Base-by-base conservation (phyloP, 495 filamentous ascomycete genomes). In the Aspergillus cristatus region DNA sequence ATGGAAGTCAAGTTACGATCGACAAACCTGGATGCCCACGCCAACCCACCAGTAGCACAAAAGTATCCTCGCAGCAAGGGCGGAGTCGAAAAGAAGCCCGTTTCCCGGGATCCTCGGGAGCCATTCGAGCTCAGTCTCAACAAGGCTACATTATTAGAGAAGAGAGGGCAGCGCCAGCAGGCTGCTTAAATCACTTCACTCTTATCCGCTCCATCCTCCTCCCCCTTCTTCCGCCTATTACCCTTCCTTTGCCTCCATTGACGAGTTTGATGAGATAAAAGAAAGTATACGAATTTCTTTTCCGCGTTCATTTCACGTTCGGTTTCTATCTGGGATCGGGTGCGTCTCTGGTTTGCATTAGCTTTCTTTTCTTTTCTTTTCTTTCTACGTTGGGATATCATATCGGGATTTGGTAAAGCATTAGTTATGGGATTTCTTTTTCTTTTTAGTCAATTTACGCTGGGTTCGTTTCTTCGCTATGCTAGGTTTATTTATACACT, bases 61-160 rank as follows among this genome's bases (percentile, higher is more conserved):
- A 57, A 76, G 58, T 59, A 68, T 50, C 65, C 66, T 20, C 67
- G 70, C 33, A 64, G 63, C 24, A 67, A 58, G 31, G 90, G 86
- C 1, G 93, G 90, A 49, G 84, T 85, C 8, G 84, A 90, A n/a
- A 79, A 79, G 57, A 75, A 80, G 48, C 79, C 83, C 47, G 84
- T 85, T 8, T 72, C 69, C 13, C 65, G 71, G 41, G 72, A 75
- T 38, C 70, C 77, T 34, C 80, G 78, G 25, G 61, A 66, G 14
- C 78, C 82, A 1, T 98, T 98, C 47, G 91, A 98, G 59, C 71
- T 98, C 20, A 95, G 77, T 54, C 65, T 98, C 12, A 84, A 94
- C 41, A 86, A 87, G 40, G 81, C 93, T 3, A 95, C 88, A 15
- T 64, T 98, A 40, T 64, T 98, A 1, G 88, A 87, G 7, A 73